Percentiles rank a stretch among this genome's conserved stretches.
These are phyloP conservation scores for Rhododendron mucronatum DNA, from an alignment of 148 eudicot genomes.

Conservation along the genomic window DNA sequence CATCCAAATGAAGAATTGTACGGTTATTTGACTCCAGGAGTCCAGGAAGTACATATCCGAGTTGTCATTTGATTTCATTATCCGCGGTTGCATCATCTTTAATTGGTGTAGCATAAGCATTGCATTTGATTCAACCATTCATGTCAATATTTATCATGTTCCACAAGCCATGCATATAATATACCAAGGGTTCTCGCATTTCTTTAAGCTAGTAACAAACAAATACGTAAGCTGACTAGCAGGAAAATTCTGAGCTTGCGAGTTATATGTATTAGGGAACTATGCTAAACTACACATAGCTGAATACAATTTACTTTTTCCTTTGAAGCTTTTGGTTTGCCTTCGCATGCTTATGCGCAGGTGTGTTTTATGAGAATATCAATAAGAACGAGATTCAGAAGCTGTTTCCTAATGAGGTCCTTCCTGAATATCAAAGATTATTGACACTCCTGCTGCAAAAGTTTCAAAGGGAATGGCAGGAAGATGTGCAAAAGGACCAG, in stretches of 20 bases:
- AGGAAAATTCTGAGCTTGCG: not conserved
- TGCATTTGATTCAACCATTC: not conserved
- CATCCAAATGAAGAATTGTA: not conserved
- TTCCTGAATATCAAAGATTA: constrained; percentile 40
- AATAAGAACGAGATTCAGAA: constrained; percentile 43
- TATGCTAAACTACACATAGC: not conserved
- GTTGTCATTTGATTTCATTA: not conserved
- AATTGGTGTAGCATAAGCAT: not conserved
- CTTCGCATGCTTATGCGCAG: constrained; percentile 43
- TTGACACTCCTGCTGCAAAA: constrained; percentile 48
- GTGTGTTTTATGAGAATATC: constrained; percentile 38
- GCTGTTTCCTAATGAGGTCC: constrained; percentile 41
- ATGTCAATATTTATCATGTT: not conserved
- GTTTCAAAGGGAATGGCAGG: constrained; percentile 47
- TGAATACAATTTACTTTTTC: not conserved
- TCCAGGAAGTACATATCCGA: not conserved
- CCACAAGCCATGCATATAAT: not conserved
- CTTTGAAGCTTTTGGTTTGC: constrained; percentile 44
- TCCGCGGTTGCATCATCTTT: not conserved
- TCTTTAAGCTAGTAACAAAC: not conserved
- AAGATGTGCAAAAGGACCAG: constrained; percentile 41
- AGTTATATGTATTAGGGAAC: not conserved
- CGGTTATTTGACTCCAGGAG: not conserved
- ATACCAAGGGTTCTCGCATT: not conserved
- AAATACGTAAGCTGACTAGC: not conserved